phyloP scores from a whole-genome alignment of 2,329 filamentous ascomycete species.

The Sclerotinia subarctica region DNA sequence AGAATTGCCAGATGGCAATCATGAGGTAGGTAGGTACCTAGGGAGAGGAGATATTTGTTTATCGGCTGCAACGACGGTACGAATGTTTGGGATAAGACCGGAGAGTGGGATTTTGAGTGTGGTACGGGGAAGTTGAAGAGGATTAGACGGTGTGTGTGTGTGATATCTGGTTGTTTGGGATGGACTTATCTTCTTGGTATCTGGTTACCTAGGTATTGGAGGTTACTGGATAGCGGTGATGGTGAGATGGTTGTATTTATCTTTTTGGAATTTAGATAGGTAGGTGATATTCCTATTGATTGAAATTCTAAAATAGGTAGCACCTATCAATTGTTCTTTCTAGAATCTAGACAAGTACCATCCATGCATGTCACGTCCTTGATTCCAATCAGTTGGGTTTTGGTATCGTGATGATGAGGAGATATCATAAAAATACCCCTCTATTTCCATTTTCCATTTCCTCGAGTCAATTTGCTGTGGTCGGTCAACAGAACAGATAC shows the following conservation, averaged over 20 bases:
- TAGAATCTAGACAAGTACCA: background rate
- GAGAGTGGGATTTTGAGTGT: background rate
- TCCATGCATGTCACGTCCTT: background rate
- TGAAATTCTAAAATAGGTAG: background rate
- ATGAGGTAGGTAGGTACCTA: constrained; percentile 1
- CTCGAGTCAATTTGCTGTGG: background rate
- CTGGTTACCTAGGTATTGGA: too few relatives aligned
- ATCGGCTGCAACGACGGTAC: constrained; percentile 5
- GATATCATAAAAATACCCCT: background rate
- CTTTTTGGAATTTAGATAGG: background rate
- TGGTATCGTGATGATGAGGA: background rate
- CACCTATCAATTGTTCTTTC: background rate
- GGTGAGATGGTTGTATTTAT: background rate
- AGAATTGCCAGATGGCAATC: constrained; percentile 18
- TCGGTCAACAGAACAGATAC: background rate
- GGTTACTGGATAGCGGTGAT: background rate
- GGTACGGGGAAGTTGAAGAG: background rate
- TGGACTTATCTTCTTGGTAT: background rate
- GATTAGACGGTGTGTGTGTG: background rate
- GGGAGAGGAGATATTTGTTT: background rate
- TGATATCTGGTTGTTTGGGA: background rate
- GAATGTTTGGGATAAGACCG: background rate
- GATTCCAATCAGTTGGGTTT: background rate
- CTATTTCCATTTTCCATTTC: background rate
- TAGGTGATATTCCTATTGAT: background rate